Conservation (phyloP, 2,329 filamentous ascomycete species). For the Calonectria hongkongensis region DNA sequence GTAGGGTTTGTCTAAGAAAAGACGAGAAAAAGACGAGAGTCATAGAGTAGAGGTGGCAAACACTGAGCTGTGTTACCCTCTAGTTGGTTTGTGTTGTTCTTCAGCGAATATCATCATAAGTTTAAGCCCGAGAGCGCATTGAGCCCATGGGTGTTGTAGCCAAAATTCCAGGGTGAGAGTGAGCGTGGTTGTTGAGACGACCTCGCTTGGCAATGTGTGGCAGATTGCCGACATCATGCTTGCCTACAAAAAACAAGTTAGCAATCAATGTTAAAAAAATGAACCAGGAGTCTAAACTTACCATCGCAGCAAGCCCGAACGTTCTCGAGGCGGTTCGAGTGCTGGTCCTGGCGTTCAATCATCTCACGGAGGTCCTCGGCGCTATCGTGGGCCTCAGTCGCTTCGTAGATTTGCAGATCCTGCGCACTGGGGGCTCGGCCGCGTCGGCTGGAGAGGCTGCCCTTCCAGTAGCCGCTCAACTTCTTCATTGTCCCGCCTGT, state of each 20-base stretch:
- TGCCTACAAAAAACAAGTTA: conserved; percentile 68
- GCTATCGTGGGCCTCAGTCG: conserved; percentile 81
- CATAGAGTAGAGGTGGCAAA: conserved; percentile 37
- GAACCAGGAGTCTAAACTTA: conserved; percentile 66
- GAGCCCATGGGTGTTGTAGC: conserved; percentile 60
- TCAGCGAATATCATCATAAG: conserved; percentile 28
- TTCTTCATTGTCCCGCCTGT: conserved; percentile 71
- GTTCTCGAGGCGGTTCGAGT: conserved; percentile 90
- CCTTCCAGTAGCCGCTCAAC: conserved; percentile 76
- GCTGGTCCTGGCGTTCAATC: conserved; percentile 85
- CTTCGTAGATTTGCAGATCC: conserved; percentile 73
- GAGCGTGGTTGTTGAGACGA: conserved; percentile 60
- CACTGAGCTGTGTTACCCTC: conserved; percentile 32
- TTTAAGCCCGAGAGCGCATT: conserved; percentile 60
- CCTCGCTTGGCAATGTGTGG: conserved; percentile 68
- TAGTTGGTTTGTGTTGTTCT: neutral
- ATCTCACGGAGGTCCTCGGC: conserved; percentile 88
- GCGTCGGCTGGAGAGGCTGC: conserved; percentile 72
- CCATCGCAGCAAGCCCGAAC: conserved; percentile 98
- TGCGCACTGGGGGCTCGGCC: conserved; percentile 69
- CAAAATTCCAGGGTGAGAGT: conserved; percentile 61
- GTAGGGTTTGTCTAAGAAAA: conserved; percentile 39
- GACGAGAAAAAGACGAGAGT: conserved; percentile 34
- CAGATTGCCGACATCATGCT: conserved; percentile 82
- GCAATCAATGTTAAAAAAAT: conserved; percentile 44